phyloP scores from a whole-genome alignment of 1,139 yeast genomes.

The Candida buenavistaensis region DNA sequence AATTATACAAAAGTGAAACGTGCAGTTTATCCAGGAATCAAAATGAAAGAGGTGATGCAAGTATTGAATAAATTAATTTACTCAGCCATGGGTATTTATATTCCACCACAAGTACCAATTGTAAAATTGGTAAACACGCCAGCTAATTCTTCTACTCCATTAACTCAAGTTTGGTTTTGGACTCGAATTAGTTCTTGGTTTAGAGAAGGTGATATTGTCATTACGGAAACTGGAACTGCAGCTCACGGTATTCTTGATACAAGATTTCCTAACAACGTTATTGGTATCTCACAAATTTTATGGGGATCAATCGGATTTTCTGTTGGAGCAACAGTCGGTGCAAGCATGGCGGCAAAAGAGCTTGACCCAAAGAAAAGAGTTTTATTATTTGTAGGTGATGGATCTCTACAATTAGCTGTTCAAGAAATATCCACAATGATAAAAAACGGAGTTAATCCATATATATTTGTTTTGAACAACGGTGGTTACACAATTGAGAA shows the following conservation, averaged over 20 bases:
- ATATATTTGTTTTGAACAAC: slow-evolving; percentile 79
- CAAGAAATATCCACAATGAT: slow-evolving; percentile 85
- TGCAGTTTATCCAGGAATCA: slow-evolving; percentile 76
- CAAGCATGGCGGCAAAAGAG: slow-evolving; percentile 81
- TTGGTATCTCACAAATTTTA: slow-evolving; percentile 83
- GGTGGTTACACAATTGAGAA: slow-evolving; percentile 90
- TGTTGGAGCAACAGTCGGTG: slow-evolving; percentile 84
- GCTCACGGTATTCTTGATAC: slow-evolving; percentile 84
- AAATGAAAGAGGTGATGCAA: slow-evolving; percentile 69
- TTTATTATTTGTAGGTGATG: slow-evolving; percentile 84
- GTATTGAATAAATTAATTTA: slow-evolving; percentile 42
- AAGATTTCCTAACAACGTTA: slow-evolving; percentile 68
- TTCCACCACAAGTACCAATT: slow-evolving; percentile 49
- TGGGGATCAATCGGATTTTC: slow-evolving; percentile 93
- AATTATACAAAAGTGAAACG: slow-evolving; percentile 75
- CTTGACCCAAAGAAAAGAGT: slow-evolving; percentile 69
- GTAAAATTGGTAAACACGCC: slow-evolving; percentile 35
- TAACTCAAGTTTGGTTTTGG: slow-evolving; percentile 85
- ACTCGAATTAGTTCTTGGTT: slow-evolving; percentile 72
- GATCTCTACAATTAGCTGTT: slow-evolving; percentile 84
- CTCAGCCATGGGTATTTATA: slow-evolving; percentile 35
- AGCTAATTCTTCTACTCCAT: slow-evolving; percentile 24
- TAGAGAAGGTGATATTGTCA: slow-evolving; percentile 74
- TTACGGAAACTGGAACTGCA: slow-evolving; percentile 89
- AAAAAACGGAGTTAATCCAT: slow-evolving; percentile 78